These are phyloP conservation scores for Raffaelea arxii DNA, from an alignment of 2,329 filamentous ascomycete species.

Conservation along the genomic window DNA sequence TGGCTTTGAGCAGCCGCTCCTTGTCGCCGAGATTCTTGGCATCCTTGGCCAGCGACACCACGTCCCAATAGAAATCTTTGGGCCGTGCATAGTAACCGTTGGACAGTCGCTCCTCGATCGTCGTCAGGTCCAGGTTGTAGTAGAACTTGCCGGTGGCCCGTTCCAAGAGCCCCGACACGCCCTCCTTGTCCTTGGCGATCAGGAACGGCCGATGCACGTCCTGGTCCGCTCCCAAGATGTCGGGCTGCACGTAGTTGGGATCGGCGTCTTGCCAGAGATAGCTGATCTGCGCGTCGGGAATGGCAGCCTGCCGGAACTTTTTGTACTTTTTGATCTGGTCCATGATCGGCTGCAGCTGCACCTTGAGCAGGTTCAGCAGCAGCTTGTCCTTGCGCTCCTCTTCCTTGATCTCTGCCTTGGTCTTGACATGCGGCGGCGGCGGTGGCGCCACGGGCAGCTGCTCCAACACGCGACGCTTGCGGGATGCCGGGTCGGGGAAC, in stretches of 20 bases:
- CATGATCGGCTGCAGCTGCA: slow-evolving; percentile 88
- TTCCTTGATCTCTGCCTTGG: slow-evolving; percentile 70
- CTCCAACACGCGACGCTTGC: slow-evolving; percentile 78
- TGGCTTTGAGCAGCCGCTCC: slow-evolving; percentile 74
- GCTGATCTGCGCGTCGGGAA: slow-evolving; percentile 62
- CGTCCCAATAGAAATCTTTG: slow-evolving; percentile 80
- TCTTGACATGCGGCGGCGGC: slow-evolving; percentile 55
- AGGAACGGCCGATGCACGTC: slow-evolving; percentile 82
- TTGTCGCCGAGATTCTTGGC: slow-evolving; percentile 73
- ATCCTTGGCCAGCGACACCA: slow-evolving; percentile 77
- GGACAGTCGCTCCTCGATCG: slow-evolving; percentile 90
- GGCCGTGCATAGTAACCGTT: slow-evolving; percentile 94
- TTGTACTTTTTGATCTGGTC: slow-evolving; percentile 93
- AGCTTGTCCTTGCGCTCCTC: slow-evolving; percentile 77
- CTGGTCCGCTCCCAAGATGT: slow-evolving; percentile 43
- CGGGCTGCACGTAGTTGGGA: slow-evolving; percentile 55
- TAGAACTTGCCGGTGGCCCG: slow-evolving; percentile 73
- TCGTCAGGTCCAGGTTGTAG: slow-evolving; percentile 88
- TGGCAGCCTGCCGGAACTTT: slow-evolving; percentile 73
- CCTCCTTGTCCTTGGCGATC: slow-evolving; percentile 69
- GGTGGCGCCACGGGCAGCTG: slow-evolving; percentile 65
- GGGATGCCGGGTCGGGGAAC: slow-evolving; percentile 76
- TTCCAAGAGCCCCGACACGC: slow-evolving; percentile 66
- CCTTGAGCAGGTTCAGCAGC: slow-evolving; percentile 77
- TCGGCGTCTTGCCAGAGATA: slow-evolving; percentile 82